These are phyloP conservation scores for Mycena polygramma DNA, from an alignment of 768 basidiomycete species.

Conservation along the genomic window DNA sequence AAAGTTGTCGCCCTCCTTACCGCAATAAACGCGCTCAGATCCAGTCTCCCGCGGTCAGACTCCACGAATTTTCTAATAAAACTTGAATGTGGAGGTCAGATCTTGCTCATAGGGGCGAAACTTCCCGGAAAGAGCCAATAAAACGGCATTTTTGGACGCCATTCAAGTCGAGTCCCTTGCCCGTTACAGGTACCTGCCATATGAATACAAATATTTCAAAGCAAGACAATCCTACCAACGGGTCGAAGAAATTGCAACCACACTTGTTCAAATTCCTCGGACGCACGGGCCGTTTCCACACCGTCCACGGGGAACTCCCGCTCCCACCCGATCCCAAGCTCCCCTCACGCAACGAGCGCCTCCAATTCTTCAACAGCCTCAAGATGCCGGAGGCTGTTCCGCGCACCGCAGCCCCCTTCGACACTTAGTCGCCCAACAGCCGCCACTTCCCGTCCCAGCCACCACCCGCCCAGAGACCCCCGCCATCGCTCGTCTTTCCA, in stretches of 20 bases:
- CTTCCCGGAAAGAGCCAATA: too few relatives aligned
- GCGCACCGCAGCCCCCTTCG: not conserved
- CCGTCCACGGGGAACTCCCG: constrained; percentile 44
- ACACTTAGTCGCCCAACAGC: not conserved
- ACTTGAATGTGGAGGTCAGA: too few relatives aligned
- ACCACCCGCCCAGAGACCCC: too few relatives aligned
- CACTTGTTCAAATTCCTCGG: constrained; percentile 17
- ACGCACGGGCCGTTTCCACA: constrained; percentile 34
- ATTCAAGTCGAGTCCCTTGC: too few relatives aligned
- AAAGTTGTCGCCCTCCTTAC: too few relatives aligned
- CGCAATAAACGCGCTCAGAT: too few relatives aligned
- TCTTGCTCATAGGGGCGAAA: too few relatives aligned
- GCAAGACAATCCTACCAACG: constrained; percentile 9
- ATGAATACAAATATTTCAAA: constrained; percentile 10
- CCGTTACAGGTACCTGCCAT: not conserved
- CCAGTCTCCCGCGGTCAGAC: too few relatives aligned
- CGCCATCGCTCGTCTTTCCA: not conserved
- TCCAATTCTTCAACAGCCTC: not conserved
- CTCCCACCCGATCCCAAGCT: not conserved
- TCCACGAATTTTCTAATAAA: too few relatives aligned
- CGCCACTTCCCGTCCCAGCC: too few relatives aligned
- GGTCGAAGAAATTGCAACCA: not conserved
- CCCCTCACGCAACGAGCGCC: not conserved
- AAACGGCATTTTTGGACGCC: too few relatives aligned
- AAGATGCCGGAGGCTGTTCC: not conserved